A percentile compares a stretch with the other conserved stretches of the same genome.
phyloP scores from a whole-genome alignment of 345 rosid genomes.

The Ricinus communis region DNA sequence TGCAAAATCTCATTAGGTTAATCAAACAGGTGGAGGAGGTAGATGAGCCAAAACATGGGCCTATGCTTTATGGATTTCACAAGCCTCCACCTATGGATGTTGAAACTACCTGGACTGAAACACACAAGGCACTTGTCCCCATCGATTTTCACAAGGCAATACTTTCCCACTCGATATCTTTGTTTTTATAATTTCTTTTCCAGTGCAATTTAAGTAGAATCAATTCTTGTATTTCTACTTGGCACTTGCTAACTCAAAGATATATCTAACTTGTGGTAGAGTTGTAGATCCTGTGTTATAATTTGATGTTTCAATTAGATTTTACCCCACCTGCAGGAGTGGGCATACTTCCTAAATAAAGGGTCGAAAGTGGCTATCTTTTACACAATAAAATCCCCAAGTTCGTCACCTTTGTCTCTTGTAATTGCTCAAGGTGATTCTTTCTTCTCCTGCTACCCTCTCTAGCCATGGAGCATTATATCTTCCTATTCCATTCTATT shows the following conservation, averaged over 20 bases:
- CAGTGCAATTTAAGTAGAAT: too few species aligned
- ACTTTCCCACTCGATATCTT: not conserved
- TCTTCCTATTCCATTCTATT: too few species aligned
- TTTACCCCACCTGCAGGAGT: conserved; percentile 41
- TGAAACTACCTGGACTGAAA: conserved; percentile 43
- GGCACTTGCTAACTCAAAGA: not conserved
- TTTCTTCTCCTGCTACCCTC: not conserved
- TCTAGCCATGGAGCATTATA: too few species aligned
- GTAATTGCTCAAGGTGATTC: conserved; percentile 55
- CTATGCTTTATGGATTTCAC: conserved; percentile 45
- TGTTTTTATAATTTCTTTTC: not conserved
- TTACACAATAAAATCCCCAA: conserved; percentile 41
- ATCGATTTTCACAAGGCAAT: conserved; percentile 46
- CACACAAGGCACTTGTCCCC: conserved; percentile 33
- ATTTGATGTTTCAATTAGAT: not conserved
- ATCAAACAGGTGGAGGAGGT: conserved; percentile 38
- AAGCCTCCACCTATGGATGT: conserved; percentile 45
- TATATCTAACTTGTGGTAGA: not conserved
- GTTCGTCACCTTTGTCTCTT: conserved; percentile 44
- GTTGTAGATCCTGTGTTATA: not conserved
- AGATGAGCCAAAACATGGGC: conserved; percentile 34
- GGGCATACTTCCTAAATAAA: conserved; percentile 52
- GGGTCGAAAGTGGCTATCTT: conserved; percentile 48
- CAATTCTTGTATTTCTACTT: too few species aligned
- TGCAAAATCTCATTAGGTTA: conserved; percentile 14